Conservation (phyloP, 2,329 filamentous ascomycete genomes). For the Purpureocillium takamizusanense region DNA sequence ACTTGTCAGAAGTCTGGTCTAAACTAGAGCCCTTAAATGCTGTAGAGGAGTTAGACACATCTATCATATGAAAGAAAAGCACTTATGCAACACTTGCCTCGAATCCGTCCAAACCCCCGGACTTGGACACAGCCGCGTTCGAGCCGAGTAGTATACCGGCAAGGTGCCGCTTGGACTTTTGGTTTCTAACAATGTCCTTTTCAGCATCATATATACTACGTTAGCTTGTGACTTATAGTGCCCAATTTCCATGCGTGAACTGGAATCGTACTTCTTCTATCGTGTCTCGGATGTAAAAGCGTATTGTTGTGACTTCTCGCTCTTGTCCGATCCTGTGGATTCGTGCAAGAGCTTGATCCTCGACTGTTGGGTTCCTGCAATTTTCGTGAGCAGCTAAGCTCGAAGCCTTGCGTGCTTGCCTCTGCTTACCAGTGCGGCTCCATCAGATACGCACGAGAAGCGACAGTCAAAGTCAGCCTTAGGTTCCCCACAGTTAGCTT, state of each 20-base stretch:
- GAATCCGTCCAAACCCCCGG: too few species aligned
- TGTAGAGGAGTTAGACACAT: too few species aligned
- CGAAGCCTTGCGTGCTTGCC: neutral
- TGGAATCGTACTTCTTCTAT: conserved; percentile 23
- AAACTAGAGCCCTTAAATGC: too few species aligned
- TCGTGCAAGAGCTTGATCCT: conserved; percentile 33
- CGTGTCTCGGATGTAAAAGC: conserved; percentile 25
- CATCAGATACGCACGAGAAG: conserved; percentile 37
- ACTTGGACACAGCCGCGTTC: too few species aligned
- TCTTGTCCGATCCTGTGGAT: conserved; percentile 26
- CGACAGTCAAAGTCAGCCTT: conserved; percentile 37
- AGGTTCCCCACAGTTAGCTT: conserved; percentile 25
- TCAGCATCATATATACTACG: neutral
- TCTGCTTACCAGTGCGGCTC: conserved; percentile 35
- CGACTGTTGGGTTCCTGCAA: conserved; percentile 30
- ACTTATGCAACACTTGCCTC: too few species aligned
- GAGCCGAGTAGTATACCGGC: conserved; percentile 3
- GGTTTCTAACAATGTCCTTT: conserved; percentile 3
- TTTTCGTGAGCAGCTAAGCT: neutral
- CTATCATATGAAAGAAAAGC: too few species aligned
- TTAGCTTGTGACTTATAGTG: too few species aligned
- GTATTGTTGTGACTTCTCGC: conserved; percentile 24
- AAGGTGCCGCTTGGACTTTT: conserved; percentile 9
- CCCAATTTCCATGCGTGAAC: too few species aligned
- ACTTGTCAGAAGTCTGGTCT: too few species aligned